A percentile compares a stretch with the other conserved stretches of the same genome.
These are phyloP conservation scores for Tylopilus rubrobrunneus DNA, from an alignment of 768 basidiomycete species.

Conservation along the genomic window DNA sequence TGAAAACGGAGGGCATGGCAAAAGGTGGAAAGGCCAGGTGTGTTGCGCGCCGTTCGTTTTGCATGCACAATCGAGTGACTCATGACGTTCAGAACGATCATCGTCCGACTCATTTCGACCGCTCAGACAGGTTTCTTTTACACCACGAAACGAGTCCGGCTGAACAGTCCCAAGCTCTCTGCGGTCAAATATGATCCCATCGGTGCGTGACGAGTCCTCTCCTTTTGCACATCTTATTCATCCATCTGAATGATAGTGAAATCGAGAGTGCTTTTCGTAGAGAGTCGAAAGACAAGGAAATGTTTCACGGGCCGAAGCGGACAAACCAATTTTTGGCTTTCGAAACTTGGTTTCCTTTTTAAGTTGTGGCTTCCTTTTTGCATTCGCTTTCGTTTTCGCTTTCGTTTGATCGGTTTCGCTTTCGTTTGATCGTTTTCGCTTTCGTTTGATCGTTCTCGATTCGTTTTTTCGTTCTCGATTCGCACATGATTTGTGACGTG, in stretches of 20 bases:
- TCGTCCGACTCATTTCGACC: conserved; percentile 85
- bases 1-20: conserved; percentile 40
- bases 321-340: no score
- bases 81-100: conserved; percentile 59
- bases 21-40: conserved; percentile 57
- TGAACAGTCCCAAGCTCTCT: conserved; percentile 67
- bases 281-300: conserved; percentile 73
- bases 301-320: no score
- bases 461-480: no score
- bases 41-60: no score
- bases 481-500: no score
- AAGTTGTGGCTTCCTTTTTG: no score
- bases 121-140: conserved; percentile 93
- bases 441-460: no score
- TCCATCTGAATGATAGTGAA: conserved; percentile 44
- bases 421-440: no score
- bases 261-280: conserved; percentile 71
- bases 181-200: conserved; percentile 91
- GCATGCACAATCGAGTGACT: conserved; percentile 6
- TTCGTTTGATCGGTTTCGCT: no score
- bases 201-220: conserved; percentile 44
- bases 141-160: conserved; percentile 70
- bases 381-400: no score
- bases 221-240: background rate
- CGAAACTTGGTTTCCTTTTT: no score